phyloP scores from a whole-genome alignment of 495 filamentous ascomycete genomes.

The Neurospora terricola region DNA sequence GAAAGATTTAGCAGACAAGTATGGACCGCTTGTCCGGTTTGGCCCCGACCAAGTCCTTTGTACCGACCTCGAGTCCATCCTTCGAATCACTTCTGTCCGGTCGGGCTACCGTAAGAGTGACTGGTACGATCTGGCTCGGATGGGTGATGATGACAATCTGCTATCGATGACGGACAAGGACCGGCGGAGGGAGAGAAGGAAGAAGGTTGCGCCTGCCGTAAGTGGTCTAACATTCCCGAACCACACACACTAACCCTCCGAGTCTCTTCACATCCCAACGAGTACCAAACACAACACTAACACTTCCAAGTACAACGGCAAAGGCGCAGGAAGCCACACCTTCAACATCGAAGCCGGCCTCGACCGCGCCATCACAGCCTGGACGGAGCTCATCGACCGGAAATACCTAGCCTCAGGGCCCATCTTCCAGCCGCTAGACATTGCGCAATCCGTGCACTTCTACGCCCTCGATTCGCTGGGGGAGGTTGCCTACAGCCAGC shows the following conservation, averaged over 20 bases:
- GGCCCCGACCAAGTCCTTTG: conserved; percentile 21
- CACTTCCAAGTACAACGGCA: conserved; percentile 15
- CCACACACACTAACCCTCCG: too few relatives aligned
- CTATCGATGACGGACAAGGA: conserved; percentile 18
- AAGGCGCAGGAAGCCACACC: conserved; percentile 22
- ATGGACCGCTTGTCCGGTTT: conserved; percentile 18
- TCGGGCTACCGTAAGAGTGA: conserved; percentile 28
- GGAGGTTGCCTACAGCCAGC: conserved; percentile 51
- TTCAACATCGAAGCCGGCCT: conserved; percentile 37
- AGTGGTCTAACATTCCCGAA: too few relatives aligned
- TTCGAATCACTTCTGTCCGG: conserved; percentile 26
- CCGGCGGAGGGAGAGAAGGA: conserved; percentile 19
- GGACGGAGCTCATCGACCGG: conserved; percentile 27
- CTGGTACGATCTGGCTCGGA: conserved; percentile 33
- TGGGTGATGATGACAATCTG: conserved; percentile 32
- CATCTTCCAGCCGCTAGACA: conserved; percentile 35
- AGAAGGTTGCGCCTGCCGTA: conserved; percentile 22
- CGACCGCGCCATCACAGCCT: conserved; percentile 35
- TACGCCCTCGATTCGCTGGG: conserved; percentile 57
- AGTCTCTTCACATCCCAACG: background rate
- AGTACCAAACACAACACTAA: background rate
- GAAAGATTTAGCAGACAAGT: conserved; percentile 4
- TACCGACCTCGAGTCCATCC: conserved; percentile 32
- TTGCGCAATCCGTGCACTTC: conserved; percentile 34
- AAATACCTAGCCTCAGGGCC: conserved; percentile 38